Base-by-base conservation (phyloP, 2,329 filamentous ascomycete genomes). In the Apiospora kogelbergensis region DNA sequence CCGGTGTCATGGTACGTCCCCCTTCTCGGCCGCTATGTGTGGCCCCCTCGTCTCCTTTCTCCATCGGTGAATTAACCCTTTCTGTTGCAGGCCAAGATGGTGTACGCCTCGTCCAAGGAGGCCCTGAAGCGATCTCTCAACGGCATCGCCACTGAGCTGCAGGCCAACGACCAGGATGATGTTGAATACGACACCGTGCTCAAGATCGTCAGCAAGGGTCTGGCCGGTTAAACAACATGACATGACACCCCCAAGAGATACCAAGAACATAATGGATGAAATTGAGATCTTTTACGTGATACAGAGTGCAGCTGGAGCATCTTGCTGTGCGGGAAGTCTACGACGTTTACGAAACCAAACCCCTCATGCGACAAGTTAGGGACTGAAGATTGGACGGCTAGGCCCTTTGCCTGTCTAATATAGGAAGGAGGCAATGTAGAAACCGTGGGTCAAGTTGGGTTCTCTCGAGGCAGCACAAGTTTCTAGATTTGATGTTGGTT, bases 81-180 rank as follows among this genome's bases (percentile, higher is more conserved):
- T 63, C 24, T 40, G 22, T n/a, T 42, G 63, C 74, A 94, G 93
- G 87, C 91, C 82, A 94, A 94, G 87, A 96, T 96, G 93, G 88
- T 94, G 81, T 96, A 95, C 86, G 92, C 93, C 76, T 93, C 93
- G 67, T 96, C 93, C 82, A 96, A 95, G 86, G 92, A 95, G 77
- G 91, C 92, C 70, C 88, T 96, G 75, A 95, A 94, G 88, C 90
- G 91, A 81, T 82, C 91, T 66, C 88, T 96, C 72, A 92, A 89
- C 79, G 93, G 92, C 72, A 84, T 95, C 75, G 91, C 91, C 71
- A 84, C 85, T 76, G 93, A 95, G 80, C 86, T 95, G 76, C 93
- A 96, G 86, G 93, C 92, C 84, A 95, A 95, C 85, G 93, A 95
- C 81, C 82, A 84, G 74, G 91, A 94, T 81, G 93, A 95, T 81